Conservation (phyloP, 2,329 filamentous ascomycete genomes). For the Claviceps lovelessii region DNA sequence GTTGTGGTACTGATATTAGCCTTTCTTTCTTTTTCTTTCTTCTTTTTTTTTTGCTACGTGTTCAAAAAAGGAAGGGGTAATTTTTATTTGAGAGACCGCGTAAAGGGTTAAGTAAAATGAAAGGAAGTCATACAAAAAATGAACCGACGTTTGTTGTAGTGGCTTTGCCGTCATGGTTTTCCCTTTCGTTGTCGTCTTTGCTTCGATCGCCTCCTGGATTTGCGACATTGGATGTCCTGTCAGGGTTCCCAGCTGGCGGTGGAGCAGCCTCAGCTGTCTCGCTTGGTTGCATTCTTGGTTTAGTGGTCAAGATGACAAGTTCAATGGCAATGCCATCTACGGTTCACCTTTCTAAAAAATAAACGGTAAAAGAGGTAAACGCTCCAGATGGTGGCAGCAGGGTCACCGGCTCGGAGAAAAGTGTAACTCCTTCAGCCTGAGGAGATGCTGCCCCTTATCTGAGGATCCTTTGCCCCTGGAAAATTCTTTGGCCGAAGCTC, state of each 20-base stretch:
- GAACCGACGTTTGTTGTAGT: conserved; percentile 13
- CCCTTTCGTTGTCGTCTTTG: background rate
- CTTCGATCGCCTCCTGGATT: background rate
- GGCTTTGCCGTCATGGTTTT: background rate
- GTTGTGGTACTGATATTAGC: background rate
- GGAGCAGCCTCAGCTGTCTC: background rate
- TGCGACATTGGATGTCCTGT: background rate
- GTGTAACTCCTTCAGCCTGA: background rate
- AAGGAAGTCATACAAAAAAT: conserved; percentile 8
- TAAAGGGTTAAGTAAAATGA: background rate
- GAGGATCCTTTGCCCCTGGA: background rate
- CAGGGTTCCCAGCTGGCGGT: background rate
- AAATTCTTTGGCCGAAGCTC: background rate
- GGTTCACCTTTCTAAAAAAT: background rate
- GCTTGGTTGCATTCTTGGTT: background rate
- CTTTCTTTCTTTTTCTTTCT: no score
- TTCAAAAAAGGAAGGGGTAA: no score
- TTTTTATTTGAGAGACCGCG: no score
- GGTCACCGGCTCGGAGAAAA: background rate
- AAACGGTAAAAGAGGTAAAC: background rate
- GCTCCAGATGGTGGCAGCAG: background rate
- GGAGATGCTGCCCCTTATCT: background rate
- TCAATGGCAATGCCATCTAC: background rate
- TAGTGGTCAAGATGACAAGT: background rate
- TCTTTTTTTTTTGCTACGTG: no score